Evolutionary conservation across 768 basidiomycete genomes (phyloP).

Genomic region (Hypholoma sublateritium): DNA sequence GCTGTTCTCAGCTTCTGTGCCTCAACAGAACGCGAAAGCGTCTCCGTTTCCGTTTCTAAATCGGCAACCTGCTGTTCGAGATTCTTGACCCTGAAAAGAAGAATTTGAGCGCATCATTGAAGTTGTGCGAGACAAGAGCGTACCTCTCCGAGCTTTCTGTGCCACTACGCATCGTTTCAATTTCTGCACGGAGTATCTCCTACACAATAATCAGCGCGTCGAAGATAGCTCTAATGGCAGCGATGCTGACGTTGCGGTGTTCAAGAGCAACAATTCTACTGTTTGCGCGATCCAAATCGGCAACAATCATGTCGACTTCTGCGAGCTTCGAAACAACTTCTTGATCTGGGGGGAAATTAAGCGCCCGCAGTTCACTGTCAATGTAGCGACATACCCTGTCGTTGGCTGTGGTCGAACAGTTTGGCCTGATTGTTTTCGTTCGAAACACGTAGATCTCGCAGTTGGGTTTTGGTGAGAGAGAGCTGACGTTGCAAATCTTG

Average conservation of each 20-base stretch:
- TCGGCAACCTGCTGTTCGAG: slow-evolving; percentile 75
- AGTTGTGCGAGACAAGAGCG: slow-evolving; percentile 19
- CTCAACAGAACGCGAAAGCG: slow-evolving; percentile 66
- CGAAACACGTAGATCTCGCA: slow-evolving; percentile 86
- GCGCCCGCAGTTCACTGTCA: neutral
- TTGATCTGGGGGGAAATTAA: slow-evolving; percentile 59
- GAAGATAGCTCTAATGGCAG: neutral
- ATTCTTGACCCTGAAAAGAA: slow-evolving; percentile 53
- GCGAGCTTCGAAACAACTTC: slow-evolving; percentile 88
- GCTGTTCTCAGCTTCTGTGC: slow-evolving; percentile 50
- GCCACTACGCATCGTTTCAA: slow-evolving; percentile 85
- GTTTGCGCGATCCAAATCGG: slow-evolving; percentile 94
- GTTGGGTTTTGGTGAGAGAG: slow-evolving; percentile 81
- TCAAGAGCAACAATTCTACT: slow-evolving; percentile 90
- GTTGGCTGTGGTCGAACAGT: slow-evolving; percentile 85
- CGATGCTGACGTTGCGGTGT: slow-evolving; percentile 74
- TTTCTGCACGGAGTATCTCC: slow-evolving; percentile 96
- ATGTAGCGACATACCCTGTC: slow-evolving; percentile 60
- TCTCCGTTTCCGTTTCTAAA: slow-evolving; percentile 74
- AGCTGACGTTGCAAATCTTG: slow-evolving; percentile 93
- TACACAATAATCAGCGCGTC: slow-evolving; percentile 26
- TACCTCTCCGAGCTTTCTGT: slow-evolving; percentile 70
- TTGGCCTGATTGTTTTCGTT: slow-evolving; percentile 94
- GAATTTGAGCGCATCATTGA: neutral
- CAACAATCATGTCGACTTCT: slow-evolving; percentile 93